These are phyloP conservation scores for Globisporangium paroecandrum DNA, from an alignment of 352 stramenopile genomes.

Conservation along the genomic window DNA sequence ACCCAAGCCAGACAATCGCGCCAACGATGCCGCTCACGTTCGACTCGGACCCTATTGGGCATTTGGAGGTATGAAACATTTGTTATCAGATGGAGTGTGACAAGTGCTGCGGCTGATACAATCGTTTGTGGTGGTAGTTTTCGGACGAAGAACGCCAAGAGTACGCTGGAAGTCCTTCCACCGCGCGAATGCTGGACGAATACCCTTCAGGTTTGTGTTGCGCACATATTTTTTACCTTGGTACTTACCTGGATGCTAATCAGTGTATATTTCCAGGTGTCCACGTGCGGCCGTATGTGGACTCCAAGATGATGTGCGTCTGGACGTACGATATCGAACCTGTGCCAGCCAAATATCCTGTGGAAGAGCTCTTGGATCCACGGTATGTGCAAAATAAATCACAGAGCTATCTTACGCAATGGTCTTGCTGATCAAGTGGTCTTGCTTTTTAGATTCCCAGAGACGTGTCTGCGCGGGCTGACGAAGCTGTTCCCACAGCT, in stretches of 20 bases:
- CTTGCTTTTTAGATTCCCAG: conserved; percentile 41
- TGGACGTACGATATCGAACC: conserved; percentile 77
- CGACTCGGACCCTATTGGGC: conserved; percentile 63
- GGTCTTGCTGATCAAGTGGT: neutral
- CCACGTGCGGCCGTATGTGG: conserved; percentile 62
- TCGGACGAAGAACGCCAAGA: conserved; percentile 45
- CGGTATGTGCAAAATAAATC: conserved; percentile 26
- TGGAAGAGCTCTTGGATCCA: conserved; percentile 58
- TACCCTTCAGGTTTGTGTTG: conserved; percentile 40
- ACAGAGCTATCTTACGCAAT: neutral
- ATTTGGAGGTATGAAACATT: conserved; percentile 39
- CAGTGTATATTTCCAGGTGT: conserved; percentile 29
- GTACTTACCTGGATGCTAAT: neutral
- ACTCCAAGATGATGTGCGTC: conserved; percentile 65
- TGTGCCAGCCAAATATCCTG: conserved; percentile 53
- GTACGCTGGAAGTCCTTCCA: conserved; percentile 33
- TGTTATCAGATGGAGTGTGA: neutral
- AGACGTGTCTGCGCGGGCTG: conserved; percentile 61
- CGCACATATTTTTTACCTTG: neutral
- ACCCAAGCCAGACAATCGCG: conserved; percentile 49
- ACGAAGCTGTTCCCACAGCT: conserved; percentile 60
- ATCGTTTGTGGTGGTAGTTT: conserved; percentile 26
- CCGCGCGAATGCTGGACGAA: conserved; percentile 44
- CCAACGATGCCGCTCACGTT: conserved; percentile 67
- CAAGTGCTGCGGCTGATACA: neutral